A percentile compares a stretch with the other conserved stretches of the same genome.
Evolutionary conservation across 1,284 basidiomycete species (phyloP).

Genomic region (Sanguinoderma infundibulare): DNA sequence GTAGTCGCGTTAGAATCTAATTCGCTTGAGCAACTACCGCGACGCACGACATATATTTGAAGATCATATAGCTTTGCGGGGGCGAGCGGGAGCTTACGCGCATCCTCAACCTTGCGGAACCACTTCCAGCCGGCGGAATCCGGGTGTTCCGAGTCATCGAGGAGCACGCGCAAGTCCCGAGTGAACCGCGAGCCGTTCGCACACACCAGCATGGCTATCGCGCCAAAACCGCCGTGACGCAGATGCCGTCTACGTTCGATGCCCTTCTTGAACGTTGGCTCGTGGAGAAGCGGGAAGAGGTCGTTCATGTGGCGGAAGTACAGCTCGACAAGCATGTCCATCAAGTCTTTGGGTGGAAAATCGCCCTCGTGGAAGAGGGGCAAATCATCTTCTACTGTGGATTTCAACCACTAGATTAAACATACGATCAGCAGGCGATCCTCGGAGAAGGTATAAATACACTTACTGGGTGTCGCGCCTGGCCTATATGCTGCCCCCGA

Average conservation of each 20-base stretch:
- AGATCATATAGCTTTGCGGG: slow-evolving; percentile 70
- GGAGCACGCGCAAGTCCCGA: slow-evolving; percentile 67
- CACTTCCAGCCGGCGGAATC: slow-evolving; percentile 79
- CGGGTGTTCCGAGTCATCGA: slow-evolving; percentile 42
- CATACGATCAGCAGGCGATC: background rate
- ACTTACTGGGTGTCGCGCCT: slow-evolving; percentile 9
- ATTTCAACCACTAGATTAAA: slow-evolving; percentile 18
- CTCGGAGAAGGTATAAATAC: no score
- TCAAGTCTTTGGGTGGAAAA: slow-evolving; percentile 69
- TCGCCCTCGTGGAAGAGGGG: slow-evolving; percentile 26
- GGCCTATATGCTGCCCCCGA: background rate
- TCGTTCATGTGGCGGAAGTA: slow-evolving; percentile 46
- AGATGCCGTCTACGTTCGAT: slow-evolving; percentile 61
- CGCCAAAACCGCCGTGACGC: slow-evolving; percentile 64
- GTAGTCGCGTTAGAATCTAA: no score
- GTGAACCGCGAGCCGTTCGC: slow-evolving; percentile 73
- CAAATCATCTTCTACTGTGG: slow-evolving; percentile 11
- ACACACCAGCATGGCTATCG: slow-evolving; percentile 74
- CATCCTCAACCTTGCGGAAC: slow-evolving; percentile 63
- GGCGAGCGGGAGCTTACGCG: slow-evolving; percentile 58
- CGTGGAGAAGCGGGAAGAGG: slow-evolving; percentile 75
- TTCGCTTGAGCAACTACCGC: background rate
- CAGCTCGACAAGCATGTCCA: slow-evolving; percentile 45
- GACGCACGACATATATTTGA: slow-evolving; percentile 53
- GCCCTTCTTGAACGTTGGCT: slow-evolving; percentile 70